Conservation (phyloP, 1,284 basidiomycete species). For the Ganoderma multipileum region DNA sequence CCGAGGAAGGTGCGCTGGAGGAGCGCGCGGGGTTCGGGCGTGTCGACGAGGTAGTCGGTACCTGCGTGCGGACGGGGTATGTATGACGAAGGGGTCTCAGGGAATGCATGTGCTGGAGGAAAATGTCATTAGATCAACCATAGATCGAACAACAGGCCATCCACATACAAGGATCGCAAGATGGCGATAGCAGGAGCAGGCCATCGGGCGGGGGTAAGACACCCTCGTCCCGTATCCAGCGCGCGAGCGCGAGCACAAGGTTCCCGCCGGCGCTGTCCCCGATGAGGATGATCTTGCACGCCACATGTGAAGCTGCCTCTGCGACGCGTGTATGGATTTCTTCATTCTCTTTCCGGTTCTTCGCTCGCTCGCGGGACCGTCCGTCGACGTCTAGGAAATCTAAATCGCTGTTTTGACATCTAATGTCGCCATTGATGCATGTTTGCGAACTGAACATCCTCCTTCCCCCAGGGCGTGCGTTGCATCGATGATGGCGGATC, state of each 20-base stretch:
- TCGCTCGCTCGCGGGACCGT: constrained; percentile 15
- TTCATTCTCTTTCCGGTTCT: constrained; percentile 26
- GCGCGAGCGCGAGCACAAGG: constrained; percentile 61
- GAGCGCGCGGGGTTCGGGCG: constrained; percentile 56
- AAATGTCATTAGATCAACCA: background rate
- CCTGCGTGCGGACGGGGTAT: constrained; percentile 54
- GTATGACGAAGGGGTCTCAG: constrained; percentile 52
- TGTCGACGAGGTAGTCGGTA: constrained; percentile 61
- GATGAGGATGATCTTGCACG: constrained; percentile 64
- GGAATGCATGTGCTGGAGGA: constrained; percentile 51
- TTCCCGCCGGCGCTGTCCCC: constrained; percentile 81
- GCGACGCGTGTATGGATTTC: constrained; percentile 24
- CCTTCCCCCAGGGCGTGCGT: background rate
- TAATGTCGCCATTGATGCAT: background rate
- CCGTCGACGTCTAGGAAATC: constrained; percentile 21
- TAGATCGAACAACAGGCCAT: background rate
- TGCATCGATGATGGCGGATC: constrained; percentile 40
- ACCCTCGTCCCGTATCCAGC: constrained; percentile 58
- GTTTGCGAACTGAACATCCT: background rate
- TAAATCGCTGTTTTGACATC: background rate
- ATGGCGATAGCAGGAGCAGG: constrained; percentile 51
- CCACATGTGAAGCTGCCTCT: constrained; percentile 32
- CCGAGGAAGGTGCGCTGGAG: constrained; percentile 59
- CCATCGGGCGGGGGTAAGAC: constrained; percentile 51
- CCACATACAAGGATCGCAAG: constrained; percentile 38